These are phyloP conservation scores for Geosiphon pyriformis DNA, from an alignment of 192 early-diverging fungal genomes.

Conservation along the genomic window DNA sequence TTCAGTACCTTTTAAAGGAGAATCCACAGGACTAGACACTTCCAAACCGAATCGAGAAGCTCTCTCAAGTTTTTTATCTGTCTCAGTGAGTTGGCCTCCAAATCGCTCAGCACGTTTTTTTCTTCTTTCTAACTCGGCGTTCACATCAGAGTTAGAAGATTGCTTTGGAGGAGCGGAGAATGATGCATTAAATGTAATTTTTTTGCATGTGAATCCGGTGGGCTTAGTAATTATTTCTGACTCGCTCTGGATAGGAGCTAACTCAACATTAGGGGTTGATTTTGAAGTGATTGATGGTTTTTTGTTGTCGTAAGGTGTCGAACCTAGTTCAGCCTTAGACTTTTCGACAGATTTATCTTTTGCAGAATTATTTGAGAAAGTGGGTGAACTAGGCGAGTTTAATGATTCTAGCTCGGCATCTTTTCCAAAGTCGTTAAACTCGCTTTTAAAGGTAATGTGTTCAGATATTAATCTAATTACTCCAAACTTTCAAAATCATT, in stretches of 20 bases:
- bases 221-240: conserved; percentile 11
- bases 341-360: neutral
- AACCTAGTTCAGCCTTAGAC: neutral
- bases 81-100: conserved; percentile 42
- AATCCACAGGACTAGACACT: conserved; percentile 16
- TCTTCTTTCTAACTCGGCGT: conserved; percentile 40
- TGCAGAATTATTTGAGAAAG: conserved; percentile 2
- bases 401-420: conserved; percentile 3
- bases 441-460: neutral
- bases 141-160: conserved; percentile 20
- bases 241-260: neutral
- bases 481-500: neutral
- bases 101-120: conserved; percentile 43
- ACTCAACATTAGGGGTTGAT: neutral
- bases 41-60: conserved; percentile 53
- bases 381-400: conserved; percentile 9
- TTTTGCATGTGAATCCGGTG: conserved; percentile 12
- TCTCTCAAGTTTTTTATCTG: conserved; percentile 43
- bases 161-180: neutral
- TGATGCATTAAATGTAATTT: conserved; percentile 14
- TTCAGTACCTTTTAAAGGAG: conserved; percentile 17
- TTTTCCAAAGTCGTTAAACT: conserved; percentile 2
- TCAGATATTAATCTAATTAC: no score
- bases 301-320: neutral
- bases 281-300: conserved; percentile 4